These are phyloP conservation scores for Sugiyamaella pinicola DNA, from an alignment of 1,139 yeast genomes.

Conservation along the genomic window DNA sequence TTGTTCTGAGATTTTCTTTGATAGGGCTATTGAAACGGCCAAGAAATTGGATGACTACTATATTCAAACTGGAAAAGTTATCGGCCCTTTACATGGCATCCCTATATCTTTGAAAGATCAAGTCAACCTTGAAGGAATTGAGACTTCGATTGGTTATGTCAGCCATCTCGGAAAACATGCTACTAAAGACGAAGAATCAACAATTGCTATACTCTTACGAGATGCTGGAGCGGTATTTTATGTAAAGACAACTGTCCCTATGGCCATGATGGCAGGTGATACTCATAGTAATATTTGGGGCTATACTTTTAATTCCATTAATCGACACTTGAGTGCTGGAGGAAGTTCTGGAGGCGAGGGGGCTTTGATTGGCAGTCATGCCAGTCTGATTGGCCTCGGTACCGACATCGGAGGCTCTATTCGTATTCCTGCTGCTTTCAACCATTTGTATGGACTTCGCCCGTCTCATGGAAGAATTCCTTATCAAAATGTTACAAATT, in stretches of 20 bases:
- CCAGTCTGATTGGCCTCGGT: slow-evolving; percentile 67
- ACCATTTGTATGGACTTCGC: slow-evolving; percentile 67
- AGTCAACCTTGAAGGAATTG: slow-evolving; percentile 26
- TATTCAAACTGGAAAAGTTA: slow-evolving; percentile 42
- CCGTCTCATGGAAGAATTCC: slow-evolving; percentile 55
- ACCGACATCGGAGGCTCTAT: slow-evolving; percentile 82
- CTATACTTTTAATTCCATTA: slow-evolving; percentile 56
- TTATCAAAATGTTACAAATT: slow-evolving; percentile 46
- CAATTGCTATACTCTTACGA: slow-evolving; percentile 48
- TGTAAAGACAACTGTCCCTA: slow-evolving; percentile 61
- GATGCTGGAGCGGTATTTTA: slow-evolving; percentile 56
- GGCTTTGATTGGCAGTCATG: slow-evolving; percentile 50
- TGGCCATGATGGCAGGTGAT: slow-evolving; percentile 56
- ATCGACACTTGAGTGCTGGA: slow-evolving; percentile 57
- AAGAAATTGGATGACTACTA: slow-evolving; percentile 44
- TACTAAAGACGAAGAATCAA: slow-evolving; percentile 38
- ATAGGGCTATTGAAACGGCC: slow-evolving; percentile 44
- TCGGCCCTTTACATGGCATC: slow-evolving; percentile 54
- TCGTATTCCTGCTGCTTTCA: slow-evolving; percentile 73
- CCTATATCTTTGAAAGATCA: slow-evolving; percentile 61
- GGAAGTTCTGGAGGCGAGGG: slow-evolving; percentile 86
- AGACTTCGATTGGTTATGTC: slow-evolving; percentile 27
- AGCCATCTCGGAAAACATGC: slow-evolving; percentile 25
- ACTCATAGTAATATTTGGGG: slow-evolving; percentile 54
- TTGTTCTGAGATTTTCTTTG: slow-evolving; percentile 41